Evolutionary conservation across 2,329 filamentous ascomycete genomes (phyloP), one percentile per base, ranked within the genome.

Genomic region (Cladosporium sp.): DNA sequence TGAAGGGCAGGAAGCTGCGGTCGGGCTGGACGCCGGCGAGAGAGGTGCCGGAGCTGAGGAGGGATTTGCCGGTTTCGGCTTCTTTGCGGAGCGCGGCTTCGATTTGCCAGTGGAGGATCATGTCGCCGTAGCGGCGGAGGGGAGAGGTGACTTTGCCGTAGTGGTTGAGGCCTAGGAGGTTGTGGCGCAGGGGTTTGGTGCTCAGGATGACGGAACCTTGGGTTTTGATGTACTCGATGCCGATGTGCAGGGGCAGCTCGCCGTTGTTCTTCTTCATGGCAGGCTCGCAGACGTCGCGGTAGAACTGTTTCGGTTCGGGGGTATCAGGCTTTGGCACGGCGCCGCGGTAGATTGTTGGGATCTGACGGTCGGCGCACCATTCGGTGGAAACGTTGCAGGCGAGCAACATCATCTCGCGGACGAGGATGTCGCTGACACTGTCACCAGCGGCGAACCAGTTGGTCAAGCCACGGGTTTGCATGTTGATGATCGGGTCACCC

Each of bases 81-180:
- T 89, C 87, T 68, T 84, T 81, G 12, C 85, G 84, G 49, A 90
- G 71, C 1, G 85, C 86, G 7, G 86, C 84, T 78, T 89, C 86
- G 57, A 88, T 87, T 70, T 90, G 87, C 81, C 87, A 89, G 73
- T 89, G 87, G 12, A 82, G 78, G 55, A 89, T 80, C 73, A 89
- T 81, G 74, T 90, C 87, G 57, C 79, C 80, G 74, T 85, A 89
- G 44, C 87, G 82, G 60, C 87, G 84, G 26, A 90, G 79, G 1
- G 87, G 87, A 71, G 84, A 87, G 0, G 87, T 89, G 60, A 83
- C 81, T 75, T 86, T 88, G 66, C 82, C 75, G 71, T 89, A 89
- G 30, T 80, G 74, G 32, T 82, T 76, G 32, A 86, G 75, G 41
- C 85, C 86, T 2, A 88, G 76, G 8, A 82, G 74, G 4, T 76